A percentile compares a stretch with the other conserved stretches of the same genome.
phyloP scores from a whole-genome alignment of 495 filamentous ascomycete genomes.

The Thermochaetoides thermophila region DNA sequence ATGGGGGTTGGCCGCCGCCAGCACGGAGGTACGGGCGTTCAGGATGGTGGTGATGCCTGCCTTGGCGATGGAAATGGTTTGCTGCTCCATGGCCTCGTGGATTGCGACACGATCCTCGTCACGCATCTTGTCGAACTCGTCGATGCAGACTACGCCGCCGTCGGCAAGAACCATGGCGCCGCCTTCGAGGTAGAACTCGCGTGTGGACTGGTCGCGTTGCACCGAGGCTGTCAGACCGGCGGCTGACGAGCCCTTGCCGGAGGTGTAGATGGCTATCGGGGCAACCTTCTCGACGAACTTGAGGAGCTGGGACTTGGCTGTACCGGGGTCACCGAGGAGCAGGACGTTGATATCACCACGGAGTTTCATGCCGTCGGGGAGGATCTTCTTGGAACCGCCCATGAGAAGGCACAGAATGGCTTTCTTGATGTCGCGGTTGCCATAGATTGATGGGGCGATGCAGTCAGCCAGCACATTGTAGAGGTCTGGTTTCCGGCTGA shows the following conservation, averaged over 20 bases:
- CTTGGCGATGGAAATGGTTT: conserved; percentile 99
- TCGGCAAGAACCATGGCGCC: conserved; percentile 98
- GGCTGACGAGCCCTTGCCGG: conserved; percentile 95
- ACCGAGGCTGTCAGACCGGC: conserved; percentile 97
- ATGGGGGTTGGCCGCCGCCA: conserved; percentile 96
- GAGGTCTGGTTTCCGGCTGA: conserved; percentile 80
- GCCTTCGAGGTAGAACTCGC: conserved; percentile 96
- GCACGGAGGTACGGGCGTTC: conserved; percentile 86
- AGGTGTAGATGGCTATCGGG: conserved; percentile 97
- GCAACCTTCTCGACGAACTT: conserved; percentile 97
- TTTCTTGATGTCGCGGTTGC: conserved; percentile 94
- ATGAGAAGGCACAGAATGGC: conserved; percentile 91
- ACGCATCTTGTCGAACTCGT: conserved; percentile 99
- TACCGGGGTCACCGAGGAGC: conserved; percentile 93
- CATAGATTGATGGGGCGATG: conserved; percentile 96
- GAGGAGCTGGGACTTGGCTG: conserved; percentile 91
- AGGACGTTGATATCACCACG: conserved; percentile 98
- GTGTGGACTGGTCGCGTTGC: conserved; percentile 76
- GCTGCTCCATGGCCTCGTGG: conserved; percentile 99
- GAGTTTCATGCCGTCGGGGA: conserved; percentile 96
- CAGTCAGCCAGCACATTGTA: conserved; percentile 82
- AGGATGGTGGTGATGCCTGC: conserved; percentile 98
- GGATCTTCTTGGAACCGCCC: conserved; percentile 94
- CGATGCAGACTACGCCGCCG: conserved; percentile 96
- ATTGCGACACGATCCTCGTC: conserved; percentile 98